Evolutionary conservation across 164 flowering plant genomes (phyloP), one percentile per base, ranked within the genome.

Genomic region (Akebia trifoliata): DNA sequence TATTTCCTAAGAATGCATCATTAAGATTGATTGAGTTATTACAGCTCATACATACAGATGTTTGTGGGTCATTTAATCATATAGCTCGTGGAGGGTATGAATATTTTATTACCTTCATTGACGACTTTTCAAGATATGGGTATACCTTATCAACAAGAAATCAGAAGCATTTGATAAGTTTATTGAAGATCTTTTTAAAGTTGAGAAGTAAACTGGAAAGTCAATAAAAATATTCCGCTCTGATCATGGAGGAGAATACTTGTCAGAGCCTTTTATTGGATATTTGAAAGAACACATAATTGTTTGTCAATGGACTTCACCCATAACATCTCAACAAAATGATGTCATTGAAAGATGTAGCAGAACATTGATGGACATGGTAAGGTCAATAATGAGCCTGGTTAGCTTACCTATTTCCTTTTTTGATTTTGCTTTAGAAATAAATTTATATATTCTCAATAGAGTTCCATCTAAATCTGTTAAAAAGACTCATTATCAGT

Each of bases 301-400:
- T n/a, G n/a, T n/a, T n/a, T n/a, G n/a, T n/a, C 35, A 56, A 24
- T 29, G 39, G 8, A 14, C 14, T 40, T 25, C 36, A 56, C 26
- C 48, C 4, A 24, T 29, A 1, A 54, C 31, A 10, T 31, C 57
- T 1, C 44, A 54, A 12, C 57, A 54, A 12, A 54, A 37, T 36
- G 45, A 44, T 6, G 29, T 37, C 0, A 18, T 2, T 5, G 21
- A 37, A 1, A 12, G 17, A 57, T 21, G 44, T 21, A 47, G 47
- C 36, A 32, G 22, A 46, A 46, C 43, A 11, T 34, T 56, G 3
- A 21, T 56, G 35, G 59, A 56, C 4, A 56, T 39, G 37, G 36
- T 28, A 1, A 20, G 59, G 9, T 59, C 62, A 1, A 48, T 59
- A 46, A 22, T 48, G 62, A 47, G 54, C n/a, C n/a, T 47, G 36